Evolutionary conservation across 805 yeast genomes (phyloP), one percentile per base, ranked within the genome.

Genomic region (Ogataea polymorpha): DNA sequence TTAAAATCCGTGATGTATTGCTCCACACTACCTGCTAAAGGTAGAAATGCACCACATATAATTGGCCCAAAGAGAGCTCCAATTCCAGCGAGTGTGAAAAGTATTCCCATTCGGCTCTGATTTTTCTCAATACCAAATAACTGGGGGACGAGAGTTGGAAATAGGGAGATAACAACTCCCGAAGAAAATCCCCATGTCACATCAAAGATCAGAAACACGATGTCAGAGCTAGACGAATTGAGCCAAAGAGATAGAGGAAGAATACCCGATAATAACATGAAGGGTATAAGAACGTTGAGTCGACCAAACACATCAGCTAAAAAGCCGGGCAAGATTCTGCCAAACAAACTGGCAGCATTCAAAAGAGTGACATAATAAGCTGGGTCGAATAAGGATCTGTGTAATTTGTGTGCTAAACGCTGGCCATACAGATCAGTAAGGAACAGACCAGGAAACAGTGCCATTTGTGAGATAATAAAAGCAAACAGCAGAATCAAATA

Each of bases 341-440:
- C 31, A 14, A 28, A 28, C 9, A 28, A 28, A 15, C 31, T 28
- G 16, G 31, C 31, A 13, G 18, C 31, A 14, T 28, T 28, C 31
- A 28, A 14, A 9, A 28, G 1, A 6, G 31, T 12, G 72, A 70
- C 3, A 82, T 80, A 2, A 74, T 70, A 36, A 48, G 51, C 16
- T 53, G 38, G 11, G 53, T 50, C 9, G 54, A 46, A 71, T 31
- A 73, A 62, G 77, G 72, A 74, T 32, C 75, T 74, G 3, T 63
- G 11, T 79, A 67, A 47, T 71, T 75, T 80, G 56, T 10, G 71
- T 64, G 55, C 79, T 77, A 48, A 71, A 75, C 80, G 58, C 11
- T 72, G 64, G 55, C 79, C 78, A 39, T 77, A 63, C 23, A 77
- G 62, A 30, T 77, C 72, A 24, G 75, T 77, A 49, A 78, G 79